Conservation (phyloP, 139 green algal species). For the Eudorina sp. region DNA sequence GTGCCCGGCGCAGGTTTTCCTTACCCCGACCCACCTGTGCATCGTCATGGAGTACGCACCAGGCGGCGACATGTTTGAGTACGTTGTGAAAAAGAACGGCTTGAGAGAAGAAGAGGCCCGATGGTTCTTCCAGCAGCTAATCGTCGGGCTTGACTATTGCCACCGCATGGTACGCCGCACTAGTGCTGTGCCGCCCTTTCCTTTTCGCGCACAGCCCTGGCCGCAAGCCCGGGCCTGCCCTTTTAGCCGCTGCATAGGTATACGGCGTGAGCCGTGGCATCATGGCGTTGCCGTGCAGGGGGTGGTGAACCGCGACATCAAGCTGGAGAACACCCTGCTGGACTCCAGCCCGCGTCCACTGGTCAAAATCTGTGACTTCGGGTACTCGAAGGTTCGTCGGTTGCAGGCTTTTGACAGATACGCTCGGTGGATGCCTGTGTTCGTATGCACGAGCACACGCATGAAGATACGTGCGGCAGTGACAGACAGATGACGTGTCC, state of each 20-base stretch:
- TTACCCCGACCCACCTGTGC: conserved; percentile 87
- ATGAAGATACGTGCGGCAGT: too few relatives aligned
- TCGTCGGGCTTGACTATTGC: conserved; percentile 96
- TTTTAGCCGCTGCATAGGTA: too few relatives aligned
- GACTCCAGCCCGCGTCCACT: conserved; percentile 65
- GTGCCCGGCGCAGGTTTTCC: conserved; percentile 77
- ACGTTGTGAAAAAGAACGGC: conserved; percentile 89
- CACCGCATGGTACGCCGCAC: conserved; percentile 65
- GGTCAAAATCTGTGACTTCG: conserved; percentile 82
- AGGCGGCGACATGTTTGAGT: conserved; percentile 96
- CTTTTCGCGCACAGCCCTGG: too few relatives aligned
- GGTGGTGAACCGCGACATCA: conserved; percentile 86
- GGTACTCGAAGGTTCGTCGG: conserved; percentile 67
- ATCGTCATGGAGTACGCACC: conserved; percentile 97
- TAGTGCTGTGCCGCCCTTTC: too few relatives aligned
- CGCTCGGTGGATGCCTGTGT: neutral
- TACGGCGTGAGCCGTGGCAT: too few relatives aligned
- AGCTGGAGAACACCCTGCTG: conserved; percentile 92
- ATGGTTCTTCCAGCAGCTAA: conserved; percentile 99
- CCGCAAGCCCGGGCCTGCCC: too few relatives aligned
- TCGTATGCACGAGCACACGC: too few relatives aligned
- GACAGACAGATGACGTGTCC: too few relatives aligned
- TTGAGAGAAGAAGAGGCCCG: conserved; percentile 94
- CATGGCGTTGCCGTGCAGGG: conserved; percentile 53
- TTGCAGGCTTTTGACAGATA: neutral